These are phyloP conservation scores for Boletus edulis DNA, from an alignment of 768 basidiomycete genomes.

Conservation along the genomic window DNA sequence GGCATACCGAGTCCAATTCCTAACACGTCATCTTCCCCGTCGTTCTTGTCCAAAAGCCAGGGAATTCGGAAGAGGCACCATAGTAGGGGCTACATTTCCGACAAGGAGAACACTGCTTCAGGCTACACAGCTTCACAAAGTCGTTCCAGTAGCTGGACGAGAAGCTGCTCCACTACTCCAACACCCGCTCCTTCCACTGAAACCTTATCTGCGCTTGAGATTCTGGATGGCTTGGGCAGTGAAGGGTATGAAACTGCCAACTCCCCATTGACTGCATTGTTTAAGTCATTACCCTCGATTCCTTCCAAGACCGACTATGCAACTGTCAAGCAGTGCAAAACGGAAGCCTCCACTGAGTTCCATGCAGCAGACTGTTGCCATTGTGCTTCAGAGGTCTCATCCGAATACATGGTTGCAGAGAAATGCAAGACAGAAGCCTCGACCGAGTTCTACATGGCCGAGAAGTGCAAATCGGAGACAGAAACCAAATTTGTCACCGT, in stretches of 20 bases:
- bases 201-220: conserved; percentile 28
- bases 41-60: conserved; percentile 50
- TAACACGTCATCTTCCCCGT: conserved; percentile 43
- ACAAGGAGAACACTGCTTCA: conserved; percentile 53
- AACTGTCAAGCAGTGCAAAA: conserved; percentile 43
- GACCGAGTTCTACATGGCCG: conserved; percentile 52
- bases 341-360: conserved; percentile 45
- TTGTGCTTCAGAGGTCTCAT: conserved; percentile 33
- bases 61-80: conserved; percentile 55
- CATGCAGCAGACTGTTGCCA: conserved; percentile 45
- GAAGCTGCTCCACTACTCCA: conserved; percentile 30
- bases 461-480: conserved; percentile 37
- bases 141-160: conserved; percentile 35
- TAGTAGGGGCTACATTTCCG: conserved; percentile 39
- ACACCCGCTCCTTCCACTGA: conserved; percentile 32
- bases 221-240: conserved; percentile 39
- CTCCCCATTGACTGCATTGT: conserved; percentile 48
- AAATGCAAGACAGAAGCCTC: conserved; percentile 42
- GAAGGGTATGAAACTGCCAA: conserved; percentile 48
- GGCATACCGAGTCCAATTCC: too few species aligned
- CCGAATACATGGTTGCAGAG: conserved; percentile 51
- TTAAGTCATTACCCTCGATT: conserved; percentile 57
- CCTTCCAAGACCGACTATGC: conserved; percentile 50
- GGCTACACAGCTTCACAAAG: conserved; percentile 34
- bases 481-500: conserved; percentile 49